A percentile compares a stretch with the other conserved stretches of the same genome.
phyloP scores from a whole-genome alignment of 805 yeast species.

The Candida andamanensis region DNA sequence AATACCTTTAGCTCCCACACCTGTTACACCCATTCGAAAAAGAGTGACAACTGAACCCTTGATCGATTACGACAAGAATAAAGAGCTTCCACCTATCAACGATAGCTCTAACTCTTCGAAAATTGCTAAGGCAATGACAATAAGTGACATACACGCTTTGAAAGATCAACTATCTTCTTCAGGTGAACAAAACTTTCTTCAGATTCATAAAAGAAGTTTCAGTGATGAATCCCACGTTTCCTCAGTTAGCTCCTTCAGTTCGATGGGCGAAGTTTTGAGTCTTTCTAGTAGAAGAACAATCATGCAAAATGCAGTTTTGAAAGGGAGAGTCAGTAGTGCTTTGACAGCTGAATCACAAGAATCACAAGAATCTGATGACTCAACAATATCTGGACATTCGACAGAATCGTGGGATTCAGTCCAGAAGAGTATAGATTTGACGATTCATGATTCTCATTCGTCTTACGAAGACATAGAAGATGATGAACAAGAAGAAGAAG shows the following conservation, averaged over 20 bases:
- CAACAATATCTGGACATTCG: slow-evolving; percentile 8
- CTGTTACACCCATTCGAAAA: slow-evolving; percentile 4
- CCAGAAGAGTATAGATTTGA: slow-evolving; percentile 16
- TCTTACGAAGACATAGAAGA: slow-evolving; percentile 2
- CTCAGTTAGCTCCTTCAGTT: slow-evolving; percentile 33
- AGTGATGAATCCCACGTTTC: slow-evolving; percentile 38
- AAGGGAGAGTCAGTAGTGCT: slow-evolving; percentile 4
- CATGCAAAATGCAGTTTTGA: neutral
- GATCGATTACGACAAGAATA: neutral
- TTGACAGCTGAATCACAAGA: no score
- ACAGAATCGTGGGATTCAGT: slow-evolving; percentile 24
- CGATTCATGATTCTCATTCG: slow-evolving; percentile 2
- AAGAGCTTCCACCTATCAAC: slow-evolving; percentile 7
- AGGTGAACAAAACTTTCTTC: slow-evolving; percentile 9
- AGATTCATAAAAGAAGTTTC: slow-evolving; percentile 21
- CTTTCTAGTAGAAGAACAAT: slow-evolving; percentile 8
- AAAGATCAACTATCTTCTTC: slow-evolving; percentile 12
- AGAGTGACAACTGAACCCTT: neutral
- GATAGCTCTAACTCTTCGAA: slow-evolving; percentile 3
- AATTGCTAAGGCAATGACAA: slow-evolving; percentile 9
- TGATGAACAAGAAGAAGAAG: slow-evolving; percentile 1
- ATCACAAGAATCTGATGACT: slow-evolving; percentile 2
- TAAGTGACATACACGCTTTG: slow-evolving; percentile 9
- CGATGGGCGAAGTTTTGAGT: slow-evolving; percentile 27
- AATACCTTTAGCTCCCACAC: neutral